Conservation (phyloP, 768 basidiomycete species). For the Hygrophoropsis aurantiaca region DNA sequence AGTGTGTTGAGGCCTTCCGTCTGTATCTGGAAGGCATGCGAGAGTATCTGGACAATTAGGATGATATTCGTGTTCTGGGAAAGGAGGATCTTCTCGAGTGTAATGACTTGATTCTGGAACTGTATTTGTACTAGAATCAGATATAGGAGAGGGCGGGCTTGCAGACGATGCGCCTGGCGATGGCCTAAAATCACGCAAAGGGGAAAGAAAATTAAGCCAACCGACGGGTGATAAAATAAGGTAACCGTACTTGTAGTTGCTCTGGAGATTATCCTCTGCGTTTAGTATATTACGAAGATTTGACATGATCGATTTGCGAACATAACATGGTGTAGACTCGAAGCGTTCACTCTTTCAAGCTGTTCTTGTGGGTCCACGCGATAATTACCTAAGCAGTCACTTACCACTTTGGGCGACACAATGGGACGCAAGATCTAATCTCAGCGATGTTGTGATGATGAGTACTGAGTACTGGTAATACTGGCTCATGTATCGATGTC, state of each 20-base stretch:
- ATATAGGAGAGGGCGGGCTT: constrained; percentile 35
- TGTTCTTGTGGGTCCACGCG: constrained; percentile 31
- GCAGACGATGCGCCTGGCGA: constrained; percentile 23
- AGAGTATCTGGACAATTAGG: constrained; percentile 78
- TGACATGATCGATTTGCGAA: constrained; percentile 43
- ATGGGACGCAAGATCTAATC: too few relatives aligned
- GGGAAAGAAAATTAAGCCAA: constrained; percentile 10
- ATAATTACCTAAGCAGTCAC: constrained; percentile 25
- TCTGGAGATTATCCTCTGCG: constrained; percentile 43
- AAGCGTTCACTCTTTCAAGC: constrained; percentile 13
- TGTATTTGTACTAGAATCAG: constrained; percentile 31
- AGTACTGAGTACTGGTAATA: too few relatives aligned
- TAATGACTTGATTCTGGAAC: constrained; percentile 20
- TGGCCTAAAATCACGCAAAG: constrained; percentile 27
- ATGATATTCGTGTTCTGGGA: constrained; percentile 58
- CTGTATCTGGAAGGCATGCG: constrained; percentile 75
- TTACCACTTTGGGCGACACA: too few relatives aligned
- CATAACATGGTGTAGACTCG: constrained; percentile 15
- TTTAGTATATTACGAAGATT: constrained; percentile 57
- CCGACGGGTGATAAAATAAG: constrained; percentile 6
- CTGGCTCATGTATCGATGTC: too few relatives aligned
- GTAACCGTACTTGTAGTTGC: constrained; percentile 41
- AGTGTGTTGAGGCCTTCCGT: constrained; percentile 79
- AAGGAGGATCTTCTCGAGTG: constrained; percentile 22
- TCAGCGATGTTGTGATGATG: too few relatives aligned